These are phyloP conservation scores for Metschnikowia borealis DNA, from an alignment of 805 yeast species.

Conservation along the genomic window DNA sequence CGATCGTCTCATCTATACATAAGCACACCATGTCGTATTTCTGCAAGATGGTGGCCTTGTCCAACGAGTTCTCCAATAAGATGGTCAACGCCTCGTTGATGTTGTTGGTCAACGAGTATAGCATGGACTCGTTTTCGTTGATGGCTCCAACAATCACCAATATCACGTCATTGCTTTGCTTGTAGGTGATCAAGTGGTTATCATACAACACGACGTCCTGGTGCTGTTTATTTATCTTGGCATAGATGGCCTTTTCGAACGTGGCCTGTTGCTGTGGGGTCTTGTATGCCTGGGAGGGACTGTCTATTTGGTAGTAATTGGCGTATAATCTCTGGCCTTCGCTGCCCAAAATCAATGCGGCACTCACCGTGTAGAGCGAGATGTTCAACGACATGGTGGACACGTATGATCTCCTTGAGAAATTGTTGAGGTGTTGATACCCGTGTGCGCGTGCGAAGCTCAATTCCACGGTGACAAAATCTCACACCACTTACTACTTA, in stretches of 20 bases:
- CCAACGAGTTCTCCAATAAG: constrained; percentile 65
- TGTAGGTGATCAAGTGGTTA: constrained; percentile 77
- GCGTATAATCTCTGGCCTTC: constrained; percentile 79
- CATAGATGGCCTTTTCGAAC: constrained; percentile 70
- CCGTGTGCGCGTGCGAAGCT: constrained; percentile 5
- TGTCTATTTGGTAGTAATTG: constrained; percentile 69
- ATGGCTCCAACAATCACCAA: constrained; percentile 68
- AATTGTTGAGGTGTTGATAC: constrained; percentile 3
- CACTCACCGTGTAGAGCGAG: constrained; percentile 78
- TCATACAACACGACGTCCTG: constrained; percentile 80
- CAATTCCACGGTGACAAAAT: background rate
- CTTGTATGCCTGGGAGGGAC: constrained; percentile 34
- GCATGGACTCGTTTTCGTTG: constrained; percentile 81
- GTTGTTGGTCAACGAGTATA: constrained; percentile 72
- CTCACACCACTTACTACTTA: too few species aligned
- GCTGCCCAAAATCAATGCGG: constrained; percentile 74
- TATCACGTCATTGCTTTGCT: constrained; percentile 73
- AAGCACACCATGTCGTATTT: constrained; percentile 81
- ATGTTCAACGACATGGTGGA: constrained; percentile 41
- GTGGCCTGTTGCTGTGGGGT: constrained; percentile 61
- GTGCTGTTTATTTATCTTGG: constrained; percentile 75
- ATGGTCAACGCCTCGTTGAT: constrained; percentile 78
- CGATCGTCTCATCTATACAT: constrained; percentile 88
- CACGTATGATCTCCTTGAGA: background rate
- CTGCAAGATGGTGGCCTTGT: constrained; percentile 72